Conservation (phyloP, 75 land plant species). For the Cunninghamia lanceolata region DNA sequence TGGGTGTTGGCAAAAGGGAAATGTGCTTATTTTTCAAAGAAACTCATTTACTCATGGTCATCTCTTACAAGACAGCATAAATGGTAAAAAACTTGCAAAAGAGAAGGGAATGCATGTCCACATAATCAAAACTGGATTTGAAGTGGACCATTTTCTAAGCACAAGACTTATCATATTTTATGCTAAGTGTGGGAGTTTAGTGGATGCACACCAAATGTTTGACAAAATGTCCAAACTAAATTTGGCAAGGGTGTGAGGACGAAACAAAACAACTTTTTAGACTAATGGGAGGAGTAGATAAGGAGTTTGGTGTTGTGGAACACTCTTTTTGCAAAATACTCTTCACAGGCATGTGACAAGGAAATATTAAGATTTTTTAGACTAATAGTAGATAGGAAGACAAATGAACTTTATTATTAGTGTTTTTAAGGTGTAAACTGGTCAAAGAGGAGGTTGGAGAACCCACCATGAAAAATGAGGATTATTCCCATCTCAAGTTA, state of each 20-base stretch:
- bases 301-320: not conserved
- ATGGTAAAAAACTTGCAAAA: not conserved
- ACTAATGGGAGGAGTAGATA: too few species aligned
- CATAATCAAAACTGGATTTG: not conserved
- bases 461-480: too few species aligned
- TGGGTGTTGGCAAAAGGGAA: not conserved
- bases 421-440: constrained; percentile 5
- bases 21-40: not conserved
- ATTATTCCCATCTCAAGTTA: too few species aligned
- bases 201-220: constrained; percentile 1
- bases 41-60: not conserved
- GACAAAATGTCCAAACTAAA: constrained; percentile 5
- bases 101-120: not conserved
- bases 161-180: constrained; percentile 6
- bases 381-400: not conserved
- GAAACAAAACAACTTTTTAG: too few species aligned
- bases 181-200: constrained; percentile 13
- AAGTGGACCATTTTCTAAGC: not conserved
- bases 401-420: not conserved
- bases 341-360: not conserved
- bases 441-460: not conserved
- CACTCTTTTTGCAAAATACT: not conserved
- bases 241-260: too few species aligned
- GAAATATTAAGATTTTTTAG: not conserved
- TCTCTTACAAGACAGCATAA: not conserved